phyloP scores from a whole-genome alignment of 371 early-diverging fungal genomes.

The Lichtheimia ramosa region DNA sequence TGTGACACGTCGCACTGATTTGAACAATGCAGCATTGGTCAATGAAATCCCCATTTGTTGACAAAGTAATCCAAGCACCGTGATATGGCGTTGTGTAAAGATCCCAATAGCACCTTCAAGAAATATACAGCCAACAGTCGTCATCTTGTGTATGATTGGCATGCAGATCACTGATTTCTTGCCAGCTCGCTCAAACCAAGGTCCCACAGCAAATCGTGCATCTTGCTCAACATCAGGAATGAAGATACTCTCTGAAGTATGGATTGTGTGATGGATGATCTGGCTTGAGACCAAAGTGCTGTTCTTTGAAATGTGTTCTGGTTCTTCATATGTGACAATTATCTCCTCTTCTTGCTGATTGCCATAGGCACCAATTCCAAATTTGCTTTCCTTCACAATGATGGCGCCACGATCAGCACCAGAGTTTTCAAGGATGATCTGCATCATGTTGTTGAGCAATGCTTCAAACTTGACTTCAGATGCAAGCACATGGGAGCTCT shows the following conservation, averaged over 20 bases:
- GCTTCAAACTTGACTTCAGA: constrained; percentile 47
- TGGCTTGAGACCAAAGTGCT: constrained; percentile 34
- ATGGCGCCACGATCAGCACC: constrained; percentile 49
- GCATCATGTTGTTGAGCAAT: constrained; percentile 41
- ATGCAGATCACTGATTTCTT: constrained; percentile 56
- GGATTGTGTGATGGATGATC: constrained; percentile 41
- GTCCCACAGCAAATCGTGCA: constrained; percentile 41
- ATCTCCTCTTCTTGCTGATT: constrained; percentile 30
- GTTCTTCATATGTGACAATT: constrained; percentile 43
- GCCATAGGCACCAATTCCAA: constrained; percentile 42
- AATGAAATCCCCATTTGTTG: constrained; percentile 65
- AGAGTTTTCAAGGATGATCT: constrained; percentile 45
- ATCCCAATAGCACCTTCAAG: constrained; percentile 56
- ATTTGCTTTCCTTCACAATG: constrained; percentile 39
- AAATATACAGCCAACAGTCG: constrained; percentile 52
- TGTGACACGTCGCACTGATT: constrained; percentile 44
- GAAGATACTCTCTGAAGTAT: constrained; percentile 41
- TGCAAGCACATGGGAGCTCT: constrained; percentile 48
- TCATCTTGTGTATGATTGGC: constrained; percentile 54
- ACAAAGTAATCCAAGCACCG: constrained; percentile 54
- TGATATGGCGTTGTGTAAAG: constrained; percentile 57
- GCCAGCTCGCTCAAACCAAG: constrained; percentile 47
- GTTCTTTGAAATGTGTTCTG: constrained; percentile 27
- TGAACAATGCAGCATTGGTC: constrained; percentile 56
- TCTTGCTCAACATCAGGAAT: constrained; percentile 41